phyloP scores from a whole-genome alignment of 2,329 filamentous ascomycete species.

The Curvularia verruculosa region DNA sequence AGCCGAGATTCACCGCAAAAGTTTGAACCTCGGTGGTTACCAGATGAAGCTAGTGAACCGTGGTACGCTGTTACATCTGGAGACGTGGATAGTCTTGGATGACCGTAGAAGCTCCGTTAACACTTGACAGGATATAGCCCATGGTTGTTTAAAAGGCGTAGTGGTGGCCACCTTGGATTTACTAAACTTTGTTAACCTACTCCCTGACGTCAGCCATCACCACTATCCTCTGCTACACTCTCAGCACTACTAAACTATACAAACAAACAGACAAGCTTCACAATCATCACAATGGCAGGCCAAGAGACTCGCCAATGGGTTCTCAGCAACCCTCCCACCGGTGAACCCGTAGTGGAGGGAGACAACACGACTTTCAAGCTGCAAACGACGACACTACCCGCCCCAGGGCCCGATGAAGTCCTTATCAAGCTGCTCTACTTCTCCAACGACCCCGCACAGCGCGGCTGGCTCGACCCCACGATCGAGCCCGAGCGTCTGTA shows the following conservation, averaged over 20 bases:
- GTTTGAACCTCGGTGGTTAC: conserved; percentile 7
- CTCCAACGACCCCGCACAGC: conserved; percentile 61
- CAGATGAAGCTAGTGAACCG: conserved; percentile 1
- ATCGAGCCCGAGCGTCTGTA: conserved; percentile 55
- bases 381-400: conserved; percentile 42
- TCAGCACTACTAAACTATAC: neutral
- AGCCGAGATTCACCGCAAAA: conserved; percentile 22
- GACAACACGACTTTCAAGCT: conserved; percentile 51
- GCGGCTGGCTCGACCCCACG: conserved; percentile 40
- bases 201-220: neutral
- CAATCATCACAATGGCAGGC: conserved; percentile 32
- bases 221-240: neutral
- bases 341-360: conserved; percentile 45
- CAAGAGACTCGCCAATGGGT: conserved; percentile 53
- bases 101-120: conserved; percentile 7
- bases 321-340: conserved; percentile 50
- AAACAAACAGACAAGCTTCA: neutral
- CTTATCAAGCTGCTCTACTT: conserved; percentile 56
- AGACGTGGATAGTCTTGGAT: conserved; percentile 3
- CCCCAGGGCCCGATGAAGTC: conserved; percentile 50
- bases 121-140: conserved; percentile 7
- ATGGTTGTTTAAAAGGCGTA: conserved; percentile 7
- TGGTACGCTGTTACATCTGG: conserved; percentile 1
- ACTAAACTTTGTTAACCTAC: neutral
- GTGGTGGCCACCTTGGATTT: neutral